Percentiles rank a stretch among this genome's conserved stretches.
phyloP scores from a whole-genome alignment of 1,139 yeast genomes.

The Candida sp. region DNA sequence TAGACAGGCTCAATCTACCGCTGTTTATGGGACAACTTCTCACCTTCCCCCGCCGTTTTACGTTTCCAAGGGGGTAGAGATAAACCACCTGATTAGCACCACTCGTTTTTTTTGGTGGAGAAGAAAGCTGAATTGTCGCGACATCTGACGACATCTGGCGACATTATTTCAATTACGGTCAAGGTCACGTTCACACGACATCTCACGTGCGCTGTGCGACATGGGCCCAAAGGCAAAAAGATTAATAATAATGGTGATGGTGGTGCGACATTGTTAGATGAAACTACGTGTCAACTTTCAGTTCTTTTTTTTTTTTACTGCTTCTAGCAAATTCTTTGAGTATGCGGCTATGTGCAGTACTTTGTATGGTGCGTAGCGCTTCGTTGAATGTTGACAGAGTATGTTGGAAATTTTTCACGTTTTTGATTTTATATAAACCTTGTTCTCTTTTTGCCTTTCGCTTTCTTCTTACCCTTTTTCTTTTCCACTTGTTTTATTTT shows the following conservation, averaged over 20 bases:
- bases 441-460: slow-evolving; percentile 1
- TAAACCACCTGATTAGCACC: background rate
- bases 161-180: background rate
- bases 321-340: slow-evolving; percentile 7
- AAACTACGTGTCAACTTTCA: slow-evolving; percentile 2
- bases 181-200: background rate
- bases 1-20: too few relatives aligned
- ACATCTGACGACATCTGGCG: background rate
- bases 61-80: too few relatives aligned
- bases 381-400: slow-evolving; percentile 3
- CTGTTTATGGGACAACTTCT: too few relatives aligned
- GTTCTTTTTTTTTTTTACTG: slow-evolving; percentile 1
- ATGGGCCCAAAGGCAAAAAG: background rate
- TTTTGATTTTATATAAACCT: background rate
- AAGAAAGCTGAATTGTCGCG: background rate
- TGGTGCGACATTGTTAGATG: background rate
- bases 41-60: too few relatives aligned
- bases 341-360: slow-evolving; percentile 3
- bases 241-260: background rate
- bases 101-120: too few relatives aligned
- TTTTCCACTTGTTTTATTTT: background rate
- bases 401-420: slow-evolving; percentile 4
- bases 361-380: background rate
- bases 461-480: background rate
- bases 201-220: background rate